Evolutionary conservation across 305 asterid genomes (phyloP), one percentile per base, ranked within the genome.

Genomic region (Plantago coronopus): DNA sequence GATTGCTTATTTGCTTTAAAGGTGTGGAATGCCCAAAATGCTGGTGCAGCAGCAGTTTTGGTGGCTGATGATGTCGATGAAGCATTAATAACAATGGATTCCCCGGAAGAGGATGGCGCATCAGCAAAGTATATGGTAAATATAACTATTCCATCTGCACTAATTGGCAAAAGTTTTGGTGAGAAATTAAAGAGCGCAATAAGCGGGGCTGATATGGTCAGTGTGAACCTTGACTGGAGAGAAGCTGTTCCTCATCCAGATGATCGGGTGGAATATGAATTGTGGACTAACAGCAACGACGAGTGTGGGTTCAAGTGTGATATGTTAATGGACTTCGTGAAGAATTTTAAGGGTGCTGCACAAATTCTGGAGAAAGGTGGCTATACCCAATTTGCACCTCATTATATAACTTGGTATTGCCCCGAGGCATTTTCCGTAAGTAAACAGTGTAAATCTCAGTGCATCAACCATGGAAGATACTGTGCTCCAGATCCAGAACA

Each of bases 401-500:
- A 87, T 68, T 93, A 89, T 63, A 93, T 93, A 51, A 93, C 99
- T 51, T 89, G 99, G 99, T 93, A 83, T 57, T 93, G 99, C 69
- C 99, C 97, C 16, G 81, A 73, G 63, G 95, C 96, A 9, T 93
- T 93, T 70, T 83, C 93, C 0, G 43, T 82, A 9, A 93, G 99
- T 82, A 87, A 78, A 61, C 99, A 93, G 62, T 93, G 99, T 77
- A 89, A 85, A 78, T 87, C 99, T 27, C 97, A 93, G 51, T 93
- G 99, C 74, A 83, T 89, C 65, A 93, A 93, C 78, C 89, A 76
- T 51, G 99, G 99, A 34, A 77, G 97, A 69, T 93, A 93, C 67
- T 93, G 99, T 66, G 94, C 99, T 51, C 99, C 97, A 5, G 99
- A 93, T 74, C 97, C 99, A 16, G 99, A 93, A 59, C 95, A 85